These are phyloP conservation scores for Fusarium drepaniforme DNA, from an alignment of 2,329 filamentous ascomycete species.

Conservation along the genomic window DNA sequence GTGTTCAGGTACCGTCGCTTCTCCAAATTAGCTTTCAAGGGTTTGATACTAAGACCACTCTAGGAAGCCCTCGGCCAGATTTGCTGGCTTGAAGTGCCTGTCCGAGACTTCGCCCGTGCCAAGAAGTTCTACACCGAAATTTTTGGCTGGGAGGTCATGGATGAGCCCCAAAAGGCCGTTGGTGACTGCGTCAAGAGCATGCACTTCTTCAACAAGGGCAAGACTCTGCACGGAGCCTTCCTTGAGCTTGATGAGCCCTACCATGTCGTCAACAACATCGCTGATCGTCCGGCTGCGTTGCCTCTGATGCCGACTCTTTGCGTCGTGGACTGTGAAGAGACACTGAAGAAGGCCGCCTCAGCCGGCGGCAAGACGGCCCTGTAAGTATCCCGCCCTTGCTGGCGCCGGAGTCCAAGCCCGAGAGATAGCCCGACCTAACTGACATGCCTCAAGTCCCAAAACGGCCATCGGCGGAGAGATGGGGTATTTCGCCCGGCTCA, in stretches of 20 bases:
- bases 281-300: slow-evolving; percentile 39
- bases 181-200: slow-evolving; percentile 45
- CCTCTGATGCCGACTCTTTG: slow-evolving; percentile 50
- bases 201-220: slow-evolving; percentile 51
- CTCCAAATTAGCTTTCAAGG: background rate
- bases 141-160: slow-evolving; percentile 49
- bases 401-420: slow-evolving; percentile 2
- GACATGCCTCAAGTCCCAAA: slow-evolving; percentile 46
- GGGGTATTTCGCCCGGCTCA: slow-evolving; percentile 51
- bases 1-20: slow-evolving; percentile 21
- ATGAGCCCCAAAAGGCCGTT: slow-evolving; percentile 32
- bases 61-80: slow-evolving; percentile 48
- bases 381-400: slow-evolving; percentile 43
- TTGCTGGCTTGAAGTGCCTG: slow-evolving; percentile 56
- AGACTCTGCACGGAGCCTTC: slow-evolving; percentile 51
- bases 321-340: slow-evolving; percentile 49
- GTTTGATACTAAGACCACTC: background rate
- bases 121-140: slow-evolving; percentile 53
- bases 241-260: slow-evolving; percentile 47
- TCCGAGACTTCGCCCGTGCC: slow-evolving; percentile 49
- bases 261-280: slow-evolving; percentile 44
- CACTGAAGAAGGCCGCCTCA: slow-evolving; percentile 44
- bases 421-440: background rate
- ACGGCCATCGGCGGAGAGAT: slow-evolving; percentile 49
- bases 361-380: slow-evolving; percentile 50